A percentile compares a stretch with the other conserved stretches of the same genome.
These are phyloP conservation scores for Monosporascus sp. DNA, from an alignment of 2,329 filamentous ascomycete genomes.

Conservation along the genomic window DNA sequence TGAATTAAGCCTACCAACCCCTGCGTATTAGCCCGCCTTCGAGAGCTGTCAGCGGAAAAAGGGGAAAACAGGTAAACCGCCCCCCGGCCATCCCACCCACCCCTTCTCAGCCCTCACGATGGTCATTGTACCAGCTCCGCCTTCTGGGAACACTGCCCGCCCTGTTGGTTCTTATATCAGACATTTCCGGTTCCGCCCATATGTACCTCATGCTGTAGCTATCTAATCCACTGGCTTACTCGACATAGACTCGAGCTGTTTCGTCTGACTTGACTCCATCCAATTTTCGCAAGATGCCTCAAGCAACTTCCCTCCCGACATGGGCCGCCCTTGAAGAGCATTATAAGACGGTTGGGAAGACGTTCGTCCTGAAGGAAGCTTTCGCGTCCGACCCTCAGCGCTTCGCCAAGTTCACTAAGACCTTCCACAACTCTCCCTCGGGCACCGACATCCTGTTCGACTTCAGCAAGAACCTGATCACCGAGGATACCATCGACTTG, in stretches of 20 bases:
- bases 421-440: conserved; percentile 74
- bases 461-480: conserved; percentile 98
- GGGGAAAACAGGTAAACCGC: too few species aligned
- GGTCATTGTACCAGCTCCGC: too few species aligned
- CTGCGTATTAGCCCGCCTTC: too few species aligned
- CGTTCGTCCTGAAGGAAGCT: conserved; percentile 87
- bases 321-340: conserved; percentile 91
- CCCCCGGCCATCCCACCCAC: too few species aligned
- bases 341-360: conserved; percentile 78
- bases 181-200: too few species aligned
- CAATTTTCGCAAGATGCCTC: conserved; percentile 54
- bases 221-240: background rate
- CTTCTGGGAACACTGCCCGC: too few species aligned
- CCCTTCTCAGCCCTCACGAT: too few species aligned
- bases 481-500: conserved; percentile 82
- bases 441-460: conserved; percentile 89
- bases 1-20: too few species aligned
- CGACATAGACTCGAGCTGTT: background rate
- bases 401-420: conserved; percentile 85
- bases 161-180: too few species aligned
- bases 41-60: too few species aligned
- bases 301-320: conserved; percentile 77
- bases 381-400: conserved; percentile 84
- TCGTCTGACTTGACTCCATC: background rate
- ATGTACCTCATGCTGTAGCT: conserved; percentile 3